Evolutionary conservation across 1,284 basidiomycete genomes (phyloP).

Genomic region (Tilletiaria anomala): DNA sequence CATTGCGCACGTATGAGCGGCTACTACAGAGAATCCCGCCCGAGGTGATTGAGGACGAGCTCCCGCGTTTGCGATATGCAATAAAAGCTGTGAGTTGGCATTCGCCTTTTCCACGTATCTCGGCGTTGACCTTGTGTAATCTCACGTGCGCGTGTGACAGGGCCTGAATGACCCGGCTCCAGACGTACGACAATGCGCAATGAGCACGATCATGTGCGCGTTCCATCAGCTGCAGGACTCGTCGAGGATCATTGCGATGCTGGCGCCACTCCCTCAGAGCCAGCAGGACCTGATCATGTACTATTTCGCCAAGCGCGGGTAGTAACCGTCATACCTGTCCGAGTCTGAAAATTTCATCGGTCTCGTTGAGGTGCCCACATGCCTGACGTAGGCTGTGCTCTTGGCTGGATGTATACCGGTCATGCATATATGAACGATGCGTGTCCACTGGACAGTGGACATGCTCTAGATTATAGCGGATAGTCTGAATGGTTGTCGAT

Average conservation of each 20-base stretch:
- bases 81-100: too few species aligned
- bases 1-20: neutral
- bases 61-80: neutral
- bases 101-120: too few species aligned
- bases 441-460: too few species aligned
- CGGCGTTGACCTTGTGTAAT: too few species aligned
- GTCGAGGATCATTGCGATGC: neutral
- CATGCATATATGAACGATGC: too few species aligned
- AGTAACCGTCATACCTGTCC: neutral
- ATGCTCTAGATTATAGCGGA: too few species aligned
- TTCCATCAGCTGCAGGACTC: neutral
- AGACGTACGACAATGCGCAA: neutral
- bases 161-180: neutral
- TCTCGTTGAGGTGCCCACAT: too few species aligned
- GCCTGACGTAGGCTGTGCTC: too few species aligned
- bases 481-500: too few species aligned
- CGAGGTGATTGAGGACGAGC: neutral
- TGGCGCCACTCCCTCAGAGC: neutral
- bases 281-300: neutral
- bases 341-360: neutral
- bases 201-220: neutral
- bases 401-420: too few species aligned
- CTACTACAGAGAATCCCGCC: neutral
- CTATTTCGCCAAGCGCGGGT: neutral
- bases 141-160: neutral